Evolutionary conservation across 768 basidiomycete genomes (phyloP).

Genomic region (Hericium rajendrae): DNA sequence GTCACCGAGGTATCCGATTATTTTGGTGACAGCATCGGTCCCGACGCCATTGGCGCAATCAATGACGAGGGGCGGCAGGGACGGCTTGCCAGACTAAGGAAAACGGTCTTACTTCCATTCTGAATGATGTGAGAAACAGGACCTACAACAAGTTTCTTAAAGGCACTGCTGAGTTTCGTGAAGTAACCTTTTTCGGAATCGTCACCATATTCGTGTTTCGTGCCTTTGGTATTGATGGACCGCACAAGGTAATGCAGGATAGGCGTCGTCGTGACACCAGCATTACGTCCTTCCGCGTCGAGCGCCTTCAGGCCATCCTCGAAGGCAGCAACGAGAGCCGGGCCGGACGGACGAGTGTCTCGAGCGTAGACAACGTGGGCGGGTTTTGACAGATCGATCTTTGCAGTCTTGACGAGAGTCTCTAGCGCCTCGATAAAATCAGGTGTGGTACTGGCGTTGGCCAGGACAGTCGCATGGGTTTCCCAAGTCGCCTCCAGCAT

Average conservation of each 20-base stretch:
- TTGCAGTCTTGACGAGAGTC: constrained; percentile 46
- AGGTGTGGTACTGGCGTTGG: constrained; percentile 71
- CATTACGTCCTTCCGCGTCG: constrained; percentile 57
- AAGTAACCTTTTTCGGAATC: constrained; percentile 80
- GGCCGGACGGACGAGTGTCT: constrained; percentile 88
- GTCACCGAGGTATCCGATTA: constrained; percentile 50
- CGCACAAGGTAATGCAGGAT: constrained; percentile 92
- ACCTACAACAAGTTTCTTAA: constrained; percentile 80
- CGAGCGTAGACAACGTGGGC: constrained; percentile 82
- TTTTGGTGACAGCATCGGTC: constrained; percentile 52
- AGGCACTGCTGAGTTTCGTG: constrained; percentile 70
- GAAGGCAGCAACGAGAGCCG: constrained; percentile 62
- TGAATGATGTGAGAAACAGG: not conserved
- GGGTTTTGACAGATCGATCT: constrained; percentile 74
- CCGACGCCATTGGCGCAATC: constrained; percentile 99
- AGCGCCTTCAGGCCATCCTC: constrained; percentile 76
- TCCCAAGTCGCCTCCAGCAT: constrained; percentile 98
- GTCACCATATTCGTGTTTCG: constrained; percentile 67
- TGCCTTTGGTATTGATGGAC: constrained; percentile 79
- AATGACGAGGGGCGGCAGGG: constrained; percentile 55
- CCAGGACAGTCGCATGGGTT: constrained; percentile 70
- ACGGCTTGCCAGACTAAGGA: constrained; percentile 35
- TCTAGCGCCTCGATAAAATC: constrained; percentile 63
- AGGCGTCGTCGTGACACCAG: constrained; percentile 87
- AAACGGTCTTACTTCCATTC: not conserved